Evolutionary conservation across 371 early-diverging fungal genomes (phyloP).

Genomic region (Sporodiniella umbellata): DNA sequence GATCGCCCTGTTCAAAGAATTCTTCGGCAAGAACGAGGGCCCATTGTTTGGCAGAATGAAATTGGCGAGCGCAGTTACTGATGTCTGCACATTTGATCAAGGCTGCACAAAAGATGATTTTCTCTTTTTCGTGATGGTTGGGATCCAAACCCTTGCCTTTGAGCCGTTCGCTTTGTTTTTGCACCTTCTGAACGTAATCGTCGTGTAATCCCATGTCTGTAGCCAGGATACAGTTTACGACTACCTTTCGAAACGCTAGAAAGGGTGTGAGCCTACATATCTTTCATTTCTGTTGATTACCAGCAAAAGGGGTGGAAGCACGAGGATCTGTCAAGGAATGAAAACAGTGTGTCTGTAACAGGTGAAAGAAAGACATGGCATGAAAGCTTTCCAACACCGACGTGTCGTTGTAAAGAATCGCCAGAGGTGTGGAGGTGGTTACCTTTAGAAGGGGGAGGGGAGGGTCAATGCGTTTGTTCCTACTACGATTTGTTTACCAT

Average conservation of each 20-base stretch:
- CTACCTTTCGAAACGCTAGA: conserved; percentile 66
- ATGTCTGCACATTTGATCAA: conserved; percentile 88
- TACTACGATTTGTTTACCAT: too few species aligned
- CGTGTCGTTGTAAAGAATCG: conserved; percentile 89
- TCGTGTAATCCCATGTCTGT: conserved; percentile 87
- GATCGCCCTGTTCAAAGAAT: conserved; percentile 63
- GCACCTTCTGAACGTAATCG: conserved; percentile 70
- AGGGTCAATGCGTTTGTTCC: too few species aligned
- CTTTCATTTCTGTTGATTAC: too few species aligned
- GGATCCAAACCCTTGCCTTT: too few species aligned
- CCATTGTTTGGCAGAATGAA: conserved; percentile 60
- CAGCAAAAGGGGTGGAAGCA: conserved; percentile 23
- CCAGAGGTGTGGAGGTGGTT: conserved; percentile 74
- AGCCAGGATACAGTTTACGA: conserved; percentile 73
- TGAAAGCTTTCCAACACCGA: conserved; percentile 95
- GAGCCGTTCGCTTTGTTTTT: conserved; percentile 53
- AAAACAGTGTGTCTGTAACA: conserved; percentile 66
- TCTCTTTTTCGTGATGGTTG: conserved; percentile 26
- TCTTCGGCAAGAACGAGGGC: conserved; percentile 58
- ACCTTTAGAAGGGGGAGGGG: conserved; percentile 50
- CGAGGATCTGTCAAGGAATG: conserved; percentile 44
- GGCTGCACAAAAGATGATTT: conserved; percentile 56
- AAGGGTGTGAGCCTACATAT: too few species aligned
- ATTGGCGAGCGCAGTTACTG: conserved; percentile 69
- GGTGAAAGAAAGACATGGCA: conserved; percentile 78